phyloP scores from a whole-genome alignment of 768 basidiomycete genomes.

The Termitomyces sp. region DNA sequence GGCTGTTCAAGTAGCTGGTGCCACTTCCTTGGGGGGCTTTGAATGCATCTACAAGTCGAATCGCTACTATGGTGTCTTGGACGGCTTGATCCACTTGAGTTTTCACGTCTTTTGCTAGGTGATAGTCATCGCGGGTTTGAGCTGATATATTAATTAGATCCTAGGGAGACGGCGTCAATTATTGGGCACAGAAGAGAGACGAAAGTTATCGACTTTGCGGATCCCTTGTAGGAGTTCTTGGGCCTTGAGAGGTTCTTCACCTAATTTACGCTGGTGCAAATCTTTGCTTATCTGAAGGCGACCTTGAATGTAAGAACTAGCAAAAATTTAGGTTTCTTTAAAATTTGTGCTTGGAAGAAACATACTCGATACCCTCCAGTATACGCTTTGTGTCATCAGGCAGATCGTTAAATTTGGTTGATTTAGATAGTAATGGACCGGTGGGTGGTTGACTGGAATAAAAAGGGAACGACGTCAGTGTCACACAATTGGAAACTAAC shows the following conservation, averaged over 20 bases:
- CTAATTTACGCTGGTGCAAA: slow-evolving; percentile 68
- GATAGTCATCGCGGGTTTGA: slow-evolving; percentile 59
- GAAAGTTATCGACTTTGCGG: slow-evolving; percentile 45
- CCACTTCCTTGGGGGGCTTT: slow-evolving; percentile 63
- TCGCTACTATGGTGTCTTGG: slow-evolving; percentile 75
- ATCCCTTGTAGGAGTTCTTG: slow-evolving; percentile 62
- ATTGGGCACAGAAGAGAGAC: background rate
- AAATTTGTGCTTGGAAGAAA: background rate
- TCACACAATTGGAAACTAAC: background rate
- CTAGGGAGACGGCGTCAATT: slow-evolving; percentile 25
- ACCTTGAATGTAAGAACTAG: slow-evolving; percentile 66
- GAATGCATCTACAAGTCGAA: slow-evolving; percentile 73
- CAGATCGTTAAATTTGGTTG: slow-evolving; percentile 80
- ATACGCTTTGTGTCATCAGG: slow-evolving; percentile 60
- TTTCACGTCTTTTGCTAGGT: slow-evolving; percentile 65
- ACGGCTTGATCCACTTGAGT: slow-evolving; percentile 72
- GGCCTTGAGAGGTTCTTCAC: slow-evolving; percentile 68
- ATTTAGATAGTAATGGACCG: slow-evolving; percentile 40
- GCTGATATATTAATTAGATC: slow-evolving; percentile 60
- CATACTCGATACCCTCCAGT: slow-evolving; percentile 71
- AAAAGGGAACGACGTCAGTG: background rate
- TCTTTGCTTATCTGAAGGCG: slow-evolving; percentile 79
- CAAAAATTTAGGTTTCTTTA: slow-evolving; percentile 1
- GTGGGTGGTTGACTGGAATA: slow-evolving; percentile 16
- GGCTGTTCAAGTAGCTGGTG: slow-evolving; percentile 65